Conservation (phyloP, 1,139 yeast species). For the Yamadazyma diddensiae region DNA sequence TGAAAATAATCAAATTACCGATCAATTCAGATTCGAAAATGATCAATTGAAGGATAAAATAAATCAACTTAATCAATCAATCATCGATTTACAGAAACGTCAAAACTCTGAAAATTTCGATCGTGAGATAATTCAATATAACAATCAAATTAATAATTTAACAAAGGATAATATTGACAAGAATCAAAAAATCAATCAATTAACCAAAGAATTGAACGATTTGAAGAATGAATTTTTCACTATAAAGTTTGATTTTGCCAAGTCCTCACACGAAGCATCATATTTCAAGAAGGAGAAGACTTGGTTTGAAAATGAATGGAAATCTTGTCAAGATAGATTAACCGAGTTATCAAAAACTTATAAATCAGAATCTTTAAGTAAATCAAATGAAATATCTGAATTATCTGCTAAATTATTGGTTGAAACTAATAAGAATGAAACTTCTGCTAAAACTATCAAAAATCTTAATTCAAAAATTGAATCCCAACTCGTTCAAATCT, state of each 20-base stretch:
- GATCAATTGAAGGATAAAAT: conserved; percentile 20
- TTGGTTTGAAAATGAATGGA: conserved; percentile 53
- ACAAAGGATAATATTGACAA: conserved; percentile 49
- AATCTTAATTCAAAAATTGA: conserved; percentile 34
- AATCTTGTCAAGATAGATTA: conserved; percentile 31
- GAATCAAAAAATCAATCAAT: conserved; percentile 34
- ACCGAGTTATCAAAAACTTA: conserved; percentile 40
- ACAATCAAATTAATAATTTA: conserved; percentile 50
- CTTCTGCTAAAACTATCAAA: conserved; percentile 16
- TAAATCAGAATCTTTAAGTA: conserved; percentile 33
- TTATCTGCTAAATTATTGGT: conserved; percentile 26
- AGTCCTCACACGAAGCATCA: conserved; percentile 33
- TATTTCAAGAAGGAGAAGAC: conserved; percentile 36
- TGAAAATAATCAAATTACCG: conserved; percentile 10
- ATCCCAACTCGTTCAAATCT: conserved; percentile 40
- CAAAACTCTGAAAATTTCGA: conserved; percentile 16
- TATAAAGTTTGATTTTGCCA: conserved; percentile 41
- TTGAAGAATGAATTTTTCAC: conserved; percentile 35
- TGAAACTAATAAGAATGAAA: conserved; percentile 19
- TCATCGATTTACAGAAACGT: conserved; percentile 14
- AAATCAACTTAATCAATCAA: conserved; percentile 16
- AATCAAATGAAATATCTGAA: conserved; percentile 29
- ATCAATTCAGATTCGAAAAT: conserved; percentile 21
- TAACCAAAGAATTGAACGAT: conserved; percentile 37
- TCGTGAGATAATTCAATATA: conserved; percentile 46